Evolutionary conservation across 345 rosid genomes (phyloP).

Genomic region (Clarkia xantiana): DNA sequence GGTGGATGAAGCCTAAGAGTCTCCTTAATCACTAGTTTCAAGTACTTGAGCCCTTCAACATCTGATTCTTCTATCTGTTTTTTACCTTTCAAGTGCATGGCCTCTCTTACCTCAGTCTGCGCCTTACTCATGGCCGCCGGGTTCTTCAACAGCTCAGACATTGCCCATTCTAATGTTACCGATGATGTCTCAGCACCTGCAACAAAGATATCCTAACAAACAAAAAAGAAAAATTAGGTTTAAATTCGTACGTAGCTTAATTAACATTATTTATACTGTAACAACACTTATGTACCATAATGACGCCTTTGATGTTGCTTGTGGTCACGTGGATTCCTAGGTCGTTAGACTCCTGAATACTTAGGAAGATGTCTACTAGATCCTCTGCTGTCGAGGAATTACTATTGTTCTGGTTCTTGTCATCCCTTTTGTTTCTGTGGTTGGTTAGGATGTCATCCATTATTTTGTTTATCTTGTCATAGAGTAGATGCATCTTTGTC

Average conservation of each 20-base stretch:
- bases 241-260: no score
- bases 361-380: slow-evolving; percentile 21
- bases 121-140: slow-evolving; percentile 14
- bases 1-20: slow-evolving; percentile 18
- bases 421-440: slow-evolving; percentile 7
- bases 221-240: no score
- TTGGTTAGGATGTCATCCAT: slow-evolving; percentile 19
- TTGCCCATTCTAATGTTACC: slow-evolving; percentile 13
- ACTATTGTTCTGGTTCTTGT: background rate
- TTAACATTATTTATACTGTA: no score
- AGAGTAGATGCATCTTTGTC: slow-evolving; percentile 9
- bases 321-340: slow-evolving; percentile 13
- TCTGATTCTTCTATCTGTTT: slow-evolving; percentile 4
- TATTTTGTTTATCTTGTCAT: slow-evolving; percentile 11
- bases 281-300: slow-evolving; percentile 14
- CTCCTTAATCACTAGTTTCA: slow-evolving; percentile 18
- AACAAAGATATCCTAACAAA: slow-evolving; percentile 7
- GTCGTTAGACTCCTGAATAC: slow-evolving; percentile 10
- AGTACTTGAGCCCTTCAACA: slow-evolving; percentile 8
- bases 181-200: slow-evolving; percentile 12
- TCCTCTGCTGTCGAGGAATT: slow-evolving; percentile 9
- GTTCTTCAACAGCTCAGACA: slow-evolving; percentile 15
- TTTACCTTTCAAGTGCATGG: background rate
- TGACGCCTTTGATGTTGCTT: slow-evolving; percentile 15
- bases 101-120: slow-evolving; percentile 10